Conservation (phyloP, 225 moss, liverwort and hornwort species). For the Asterella californica region DNA sequence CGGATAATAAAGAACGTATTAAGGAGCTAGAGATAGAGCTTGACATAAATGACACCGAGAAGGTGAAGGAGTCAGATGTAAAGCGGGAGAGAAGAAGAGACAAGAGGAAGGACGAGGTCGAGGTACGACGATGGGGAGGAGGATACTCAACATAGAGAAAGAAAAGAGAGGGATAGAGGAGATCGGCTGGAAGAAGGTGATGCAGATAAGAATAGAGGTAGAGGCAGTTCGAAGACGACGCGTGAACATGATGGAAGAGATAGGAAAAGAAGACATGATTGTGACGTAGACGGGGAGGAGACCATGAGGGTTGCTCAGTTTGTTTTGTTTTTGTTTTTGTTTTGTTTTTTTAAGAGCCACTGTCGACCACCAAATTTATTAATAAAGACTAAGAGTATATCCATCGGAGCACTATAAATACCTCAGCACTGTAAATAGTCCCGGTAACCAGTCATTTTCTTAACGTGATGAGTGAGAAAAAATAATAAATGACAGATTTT, state of each 20-base stretch:
- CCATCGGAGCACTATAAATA: too few relatives aligned
- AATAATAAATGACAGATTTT: too few relatives aligned
- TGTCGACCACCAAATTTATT: too few relatives aligned
- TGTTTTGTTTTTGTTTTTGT: too few relatives aligned
- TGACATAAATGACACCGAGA: constrained; percentile 7
- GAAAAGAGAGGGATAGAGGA: constrained; percentile 18
- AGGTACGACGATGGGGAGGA: constrained; percentile 41
- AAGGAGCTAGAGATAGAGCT: constrained; percentile 82
- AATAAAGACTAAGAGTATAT: too few relatives aligned
- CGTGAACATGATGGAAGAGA: constrained; percentile 19
- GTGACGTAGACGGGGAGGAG: constrained; percentile 30
- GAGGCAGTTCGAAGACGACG: constrained; percentile 33
- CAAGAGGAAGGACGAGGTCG: background rate
- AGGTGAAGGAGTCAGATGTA: background rate
- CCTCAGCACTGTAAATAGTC: too few relatives aligned
- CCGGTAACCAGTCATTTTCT: too few relatives aligned
- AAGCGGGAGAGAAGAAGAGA: constrained; percentile 17
- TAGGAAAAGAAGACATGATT: constrained; percentile 23
- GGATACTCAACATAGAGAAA: constrained; percentile 13
- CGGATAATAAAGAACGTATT: constrained; percentile 76
- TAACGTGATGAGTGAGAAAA: too few relatives aligned
- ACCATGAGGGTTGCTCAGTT: too few relatives aligned
- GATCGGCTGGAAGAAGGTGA: constrained; percentile 14
- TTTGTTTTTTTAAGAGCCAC: too few relatives aligned
- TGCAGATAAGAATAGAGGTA: constrained; percentile 16